Evolutionary conservation across 2,329 filamentous ascomycete species (phyloP), one percentile per base, ranked within the genome.

Genomic region (Aspergillus terreus): DNA sequence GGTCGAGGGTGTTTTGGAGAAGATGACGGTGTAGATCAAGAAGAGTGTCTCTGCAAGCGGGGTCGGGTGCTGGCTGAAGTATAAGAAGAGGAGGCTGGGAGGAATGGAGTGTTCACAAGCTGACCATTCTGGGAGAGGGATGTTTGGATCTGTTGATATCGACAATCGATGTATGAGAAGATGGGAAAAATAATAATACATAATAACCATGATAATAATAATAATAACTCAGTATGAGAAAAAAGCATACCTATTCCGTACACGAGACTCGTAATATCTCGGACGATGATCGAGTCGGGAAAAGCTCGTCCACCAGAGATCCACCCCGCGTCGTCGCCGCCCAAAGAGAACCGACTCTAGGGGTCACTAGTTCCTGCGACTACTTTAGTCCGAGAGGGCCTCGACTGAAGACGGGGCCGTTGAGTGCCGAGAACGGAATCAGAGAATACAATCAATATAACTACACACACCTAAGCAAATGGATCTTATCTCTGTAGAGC

Each of bases 21-120:
- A 45, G 46, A 47, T 47, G 57, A 53, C 50, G 56, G 41, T 58
- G 58, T 55, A 58, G 59, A 63, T 63, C 60, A 48, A 48, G 17
- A 10, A 61, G 50, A n/a, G 12, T 14, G 2, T 6, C 25, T 27
- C 25, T 27, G 25, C 25, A 27, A 27, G 7, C 25, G 9, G 25
- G 6, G 25, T 27, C 25, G 5, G 25, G 25, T 27, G 4, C 25
- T 27, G 7, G 6, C 4, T 27, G 17, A 27, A 6, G 25, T 27
- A 27, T 27, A 27, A 27, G 25, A 10, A 7, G 25, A 27, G 25
- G 25, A 27, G 25, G 25, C 25, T 27, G 25, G 25, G 25, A 27
- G 25, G 25, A 27, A 27, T 27, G 25, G 25, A 27, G 25, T 27
- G 25, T 27, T 27, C 25, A 27, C 25, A 10, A 27, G 25, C 7